Evolutionary conservation across 1,284 basidiomycete species (phyloP).

Genomic region (Ganoderma multipileum): DNA sequence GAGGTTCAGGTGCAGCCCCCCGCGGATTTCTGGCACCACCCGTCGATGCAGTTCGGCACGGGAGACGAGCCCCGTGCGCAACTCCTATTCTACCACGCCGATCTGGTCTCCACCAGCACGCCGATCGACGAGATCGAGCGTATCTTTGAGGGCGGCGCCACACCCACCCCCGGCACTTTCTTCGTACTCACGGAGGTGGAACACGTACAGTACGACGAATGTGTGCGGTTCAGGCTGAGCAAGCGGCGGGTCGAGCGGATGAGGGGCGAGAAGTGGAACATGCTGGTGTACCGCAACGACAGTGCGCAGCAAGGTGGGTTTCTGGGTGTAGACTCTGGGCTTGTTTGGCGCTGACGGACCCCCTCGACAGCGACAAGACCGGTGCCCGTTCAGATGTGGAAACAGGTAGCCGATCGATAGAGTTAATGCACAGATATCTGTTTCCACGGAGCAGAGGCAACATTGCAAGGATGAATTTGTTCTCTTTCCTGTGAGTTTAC

Average conservation of each 20-base stretch:
- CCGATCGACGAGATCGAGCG: slow-evolving; percentile 1
- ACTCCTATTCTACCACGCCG: slow-evolving; percentile 11
- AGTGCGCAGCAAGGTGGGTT: slow-evolving; percentile 16
- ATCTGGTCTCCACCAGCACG: background rate
- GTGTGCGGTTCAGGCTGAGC: slow-evolving; percentile 41
- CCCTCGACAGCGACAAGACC: background rate
- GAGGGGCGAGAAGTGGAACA: slow-evolving; percentile 24
- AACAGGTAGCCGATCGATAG: background rate
- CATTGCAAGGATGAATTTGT: background rate
- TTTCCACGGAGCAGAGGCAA: background rate
- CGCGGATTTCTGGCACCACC: background rate
- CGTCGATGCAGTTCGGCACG: background rate
- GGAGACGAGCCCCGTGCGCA: slow-evolving; percentile 4
- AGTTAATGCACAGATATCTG: background rate
- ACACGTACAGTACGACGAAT: slow-evolving; percentile 29
- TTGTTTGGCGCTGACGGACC: background rate
- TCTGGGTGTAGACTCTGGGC: background rate
- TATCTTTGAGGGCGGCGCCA: slow-evolving; percentile 14
- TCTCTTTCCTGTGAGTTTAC: background rate
- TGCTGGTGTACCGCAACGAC: slow-evolving; percentile 23
- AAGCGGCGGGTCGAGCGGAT: slow-evolving; percentile 29
- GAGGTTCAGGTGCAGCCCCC: slow-evolving; percentile 1
- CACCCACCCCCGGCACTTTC: slow-evolving; percentile 29
- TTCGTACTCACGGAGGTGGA: slow-evolving; percentile 33
- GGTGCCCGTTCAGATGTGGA: background rate